A percentile compares a stretch with the other conserved stretches of the same genome.
These are phyloP conservation scores for Acanthamoeba triangularis DNA, from an alignment of 208 protist species.

Conservation along the genomic window DNA sequence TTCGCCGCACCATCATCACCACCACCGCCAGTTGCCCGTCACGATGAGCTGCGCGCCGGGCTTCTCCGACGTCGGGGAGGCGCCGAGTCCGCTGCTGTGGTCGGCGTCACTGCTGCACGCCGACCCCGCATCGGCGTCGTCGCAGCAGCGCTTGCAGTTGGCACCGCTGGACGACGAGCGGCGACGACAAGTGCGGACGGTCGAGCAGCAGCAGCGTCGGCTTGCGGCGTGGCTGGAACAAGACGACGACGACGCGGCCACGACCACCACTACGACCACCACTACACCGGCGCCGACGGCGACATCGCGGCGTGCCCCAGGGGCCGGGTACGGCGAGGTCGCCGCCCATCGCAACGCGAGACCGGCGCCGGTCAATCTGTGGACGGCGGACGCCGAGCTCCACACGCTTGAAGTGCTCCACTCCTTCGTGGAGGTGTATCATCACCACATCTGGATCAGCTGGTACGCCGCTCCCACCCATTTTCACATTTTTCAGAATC, in stretches of 20 bases:
- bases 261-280: not conserved
- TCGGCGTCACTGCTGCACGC: too few relatives aligned
- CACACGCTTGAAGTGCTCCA: not conserved
- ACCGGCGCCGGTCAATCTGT: not conserved
- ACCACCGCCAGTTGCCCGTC: too few relatives aligned
- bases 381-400: not conserved
- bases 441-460: conserved; percentile 38
- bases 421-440: not conserved
- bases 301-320: not conserved
- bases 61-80: too few relatives aligned
- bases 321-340: not conserved
- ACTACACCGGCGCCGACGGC: not conserved
- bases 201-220: too few relatives aligned
- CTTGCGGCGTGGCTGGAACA: too few relatives aligned
- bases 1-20: too few relatives aligned
- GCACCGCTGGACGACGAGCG: too few relatives aligned
- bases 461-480: not conserved
- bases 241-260: not conserved
- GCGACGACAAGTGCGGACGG: too few relatives aligned
- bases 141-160: too few relatives aligned
- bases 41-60: too few relatives aligned
- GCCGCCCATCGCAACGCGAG: not conserved
- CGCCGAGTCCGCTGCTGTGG: too few relatives aligned
- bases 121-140: too few relatives aligned
- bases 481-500: not conserved